A percentile compares a stretch with the other conserved stretches of the same genome.
phyloP scores from a whole-genome alignment of 768 basidiomycete species.

The Mycena filopes region DNA sequence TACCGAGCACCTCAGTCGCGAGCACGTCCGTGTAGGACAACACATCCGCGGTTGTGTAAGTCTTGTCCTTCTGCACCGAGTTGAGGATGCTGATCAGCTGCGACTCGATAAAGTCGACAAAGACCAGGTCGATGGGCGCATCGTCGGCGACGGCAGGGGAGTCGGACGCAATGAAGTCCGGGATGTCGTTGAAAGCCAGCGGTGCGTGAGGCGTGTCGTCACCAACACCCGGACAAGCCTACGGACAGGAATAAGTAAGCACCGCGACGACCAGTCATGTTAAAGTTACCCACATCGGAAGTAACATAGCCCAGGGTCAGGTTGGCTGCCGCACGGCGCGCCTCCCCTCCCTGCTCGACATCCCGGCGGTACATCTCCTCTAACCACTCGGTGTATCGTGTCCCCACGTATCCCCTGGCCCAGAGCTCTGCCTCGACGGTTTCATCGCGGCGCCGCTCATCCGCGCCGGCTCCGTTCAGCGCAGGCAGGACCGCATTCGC shows the following conservation, averaged over 20 bases:
- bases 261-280: neutral
- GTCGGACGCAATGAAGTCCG: slow-evolving; percentile 68
- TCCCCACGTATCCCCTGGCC: slow-evolving; percentile 60
- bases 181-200: slow-evolving; percentile 62
- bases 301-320: slow-evolving; percentile 84
- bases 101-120: slow-evolving; percentile 73
- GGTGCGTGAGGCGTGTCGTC: slow-evolving; percentile 78
- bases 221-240: slow-evolving; percentile 76
- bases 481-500: slow-evolving; percentile 65
- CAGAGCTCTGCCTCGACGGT: slow-evolving; percentile 52
- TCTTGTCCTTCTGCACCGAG: slow-evolving; percentile 56
- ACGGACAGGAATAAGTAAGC: neutral
- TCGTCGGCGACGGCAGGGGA: slow-evolving; percentile 60
- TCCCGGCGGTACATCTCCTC: slow-evolving; percentile 58
- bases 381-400: slow-evolving; percentile 65
- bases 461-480: slow-evolving; percentile 60
- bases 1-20: slow-evolving; percentile 62
- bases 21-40: slow-evolving; percentile 62
- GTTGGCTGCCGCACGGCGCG: slow-evolving; percentile 56
- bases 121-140: slow-evolving; percentile 77
- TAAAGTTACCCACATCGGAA: slow-evolving; percentile 48
- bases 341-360: slow-evolving; percentile 42
- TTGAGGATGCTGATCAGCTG: slow-evolving; percentile 68
- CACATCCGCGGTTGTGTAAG: slow-evolving; percentile 64
- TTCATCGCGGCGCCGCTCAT: slow-evolving; percentile 47